Evolutionary conservation across 768 basidiomycete species (phyloP).

Genomic region (Lactarius evosmus): DNA sequence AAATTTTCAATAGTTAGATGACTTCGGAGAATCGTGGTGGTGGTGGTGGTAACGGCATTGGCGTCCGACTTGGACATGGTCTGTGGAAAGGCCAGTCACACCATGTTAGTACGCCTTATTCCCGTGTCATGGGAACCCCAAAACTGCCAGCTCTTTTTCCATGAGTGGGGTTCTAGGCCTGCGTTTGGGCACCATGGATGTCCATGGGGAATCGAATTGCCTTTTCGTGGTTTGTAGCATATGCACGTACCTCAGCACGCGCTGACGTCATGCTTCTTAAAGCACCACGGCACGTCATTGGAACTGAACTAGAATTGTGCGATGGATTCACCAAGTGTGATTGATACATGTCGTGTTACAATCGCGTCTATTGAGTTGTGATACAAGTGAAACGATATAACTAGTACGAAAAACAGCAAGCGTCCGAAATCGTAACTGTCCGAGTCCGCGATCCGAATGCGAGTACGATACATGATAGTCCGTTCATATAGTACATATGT

Average conservation of each 20-base stretch:
- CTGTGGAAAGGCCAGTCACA: neutral
- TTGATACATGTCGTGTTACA: slow-evolving; percentile 1
- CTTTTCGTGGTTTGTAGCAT: no score
- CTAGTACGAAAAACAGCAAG: neutral
- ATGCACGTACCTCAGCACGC: no score
- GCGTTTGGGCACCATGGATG: neutral
- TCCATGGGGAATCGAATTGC: slow-evolving; percentile 11
- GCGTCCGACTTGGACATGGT: neutral
- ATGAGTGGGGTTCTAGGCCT: slow-evolving; percentile 14
- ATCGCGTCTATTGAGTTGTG: slow-evolving; percentile 2
- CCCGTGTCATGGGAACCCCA: slow-evolving; percentile 16
- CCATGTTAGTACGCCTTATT: neutral
- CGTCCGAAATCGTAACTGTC: slow-evolving; percentile 11
- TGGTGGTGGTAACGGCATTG: slow-evolving; percentile 18
- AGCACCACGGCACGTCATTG: slow-evolving; percentile 18
- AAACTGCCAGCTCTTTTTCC: slow-evolving; percentile 10
- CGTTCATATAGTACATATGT: slow-evolving; percentile 13
- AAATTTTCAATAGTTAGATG: slow-evolving; percentile 3
- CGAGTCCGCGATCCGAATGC: neutral
- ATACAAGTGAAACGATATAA: slow-evolving; percentile 20
- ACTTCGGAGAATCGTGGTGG: slow-evolving; percentile 5
- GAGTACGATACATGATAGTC: slow-evolving; percentile 16
- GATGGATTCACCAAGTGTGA: neutral
- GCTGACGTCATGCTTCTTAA: slow-evolving; percentile 22
- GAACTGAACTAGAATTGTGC: slow-evolving; percentile 16